phyloP scores from a whole-genome alignment of 345 rosid species.

The Camelina neglecta region DNA sequence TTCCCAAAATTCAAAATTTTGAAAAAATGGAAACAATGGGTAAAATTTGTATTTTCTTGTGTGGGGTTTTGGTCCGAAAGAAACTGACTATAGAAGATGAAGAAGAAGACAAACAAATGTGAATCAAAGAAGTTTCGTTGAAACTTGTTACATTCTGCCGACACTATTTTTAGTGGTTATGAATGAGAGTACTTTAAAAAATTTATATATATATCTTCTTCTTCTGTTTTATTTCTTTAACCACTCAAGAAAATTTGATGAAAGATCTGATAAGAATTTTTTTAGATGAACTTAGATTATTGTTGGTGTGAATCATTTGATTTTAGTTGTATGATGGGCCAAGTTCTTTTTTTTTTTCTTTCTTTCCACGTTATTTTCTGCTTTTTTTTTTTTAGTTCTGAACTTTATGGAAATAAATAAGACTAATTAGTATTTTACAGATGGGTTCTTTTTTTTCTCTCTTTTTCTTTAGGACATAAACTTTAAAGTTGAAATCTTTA shows the following conservation, averaged over 20 bases:
- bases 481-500: conserved; percentile 20
- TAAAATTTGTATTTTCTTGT: not conserved
- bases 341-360: not conserved
- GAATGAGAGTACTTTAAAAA: not conserved
- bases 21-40: conserved; percentile 16
- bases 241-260: not conserved
- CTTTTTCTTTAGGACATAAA: not conserved
- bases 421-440: conserved; percentile 22
- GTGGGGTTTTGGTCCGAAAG: conserved; percentile 28
- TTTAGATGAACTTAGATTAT: not conserved
- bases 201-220: too few relatives aligned
- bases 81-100: conserved; percentile 30
- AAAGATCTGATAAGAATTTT: conserved; percentile 6
- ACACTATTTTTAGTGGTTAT: conserved; percentile 42
- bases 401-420: not conserved
- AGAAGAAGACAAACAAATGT: conserved; percentile 42
- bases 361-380: conserved; percentile 1
- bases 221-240: too few relatives aligned
- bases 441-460: conserved; percentile 18
- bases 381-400: not conserved
- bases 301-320: conserved; percentile 15
- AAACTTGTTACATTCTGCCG: conserved; percentile 36
- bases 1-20: not conserved
- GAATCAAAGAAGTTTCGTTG: conserved; percentile 36
- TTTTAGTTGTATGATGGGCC: conserved; percentile 25